Base-by-base conservation (phyloP, 2,329 filamentous ascomycete genomes). In the Aspergillus fischeri region DNA sequence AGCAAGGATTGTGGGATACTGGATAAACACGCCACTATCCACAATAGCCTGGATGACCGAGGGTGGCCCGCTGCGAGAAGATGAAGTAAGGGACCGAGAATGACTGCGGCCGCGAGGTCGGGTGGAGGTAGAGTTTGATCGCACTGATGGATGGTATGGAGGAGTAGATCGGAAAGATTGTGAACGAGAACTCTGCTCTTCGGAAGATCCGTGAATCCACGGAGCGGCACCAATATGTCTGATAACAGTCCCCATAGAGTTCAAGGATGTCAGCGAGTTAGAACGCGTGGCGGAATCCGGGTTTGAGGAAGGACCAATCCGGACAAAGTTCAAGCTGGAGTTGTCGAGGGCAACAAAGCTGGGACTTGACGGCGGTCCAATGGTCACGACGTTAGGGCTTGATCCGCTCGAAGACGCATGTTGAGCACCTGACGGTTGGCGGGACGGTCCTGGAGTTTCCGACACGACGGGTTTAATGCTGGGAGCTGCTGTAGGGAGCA, bases 161-260 rank as follows among this genome's bases (percentile, higher is more conserved):
- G 75, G 76, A 52, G 72, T 77, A 2, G 76, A 78, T 24, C 67
- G 69, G 49, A 75, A 71, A 9, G 73, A 77, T 14, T 68, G 67
- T 32, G 73, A 70, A 44, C 68, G 69, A 42, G 68, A 74, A 57
- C 65, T 70, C 41, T 63, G 69, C 49, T 72, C 73, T 3, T 70
- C 69, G 32, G 70, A 71, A 45, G 67, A 68, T 38, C 68, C 63
- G 57, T 70, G 69, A 29, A 71, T 67, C 69, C 70, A 75, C 52
- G 65, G 67, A 49, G 66, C 63, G n/a, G 67, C 67, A 53, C 69
- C 67, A 55, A 65, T 63, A 60, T 75, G 72, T 54, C 73, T 67
- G 51, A 76, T 74, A 4, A 74, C 75, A 6, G 75, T 77, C 51
- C 74, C 74, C 53, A 74, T 56, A 0, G 75, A 76, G 49, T 73